A percentile compares a stretch with the other conserved stretches of the same genome.
Conservation (phyloP, 345 rosid species). For the Euphorbia lathyris region DNA sequence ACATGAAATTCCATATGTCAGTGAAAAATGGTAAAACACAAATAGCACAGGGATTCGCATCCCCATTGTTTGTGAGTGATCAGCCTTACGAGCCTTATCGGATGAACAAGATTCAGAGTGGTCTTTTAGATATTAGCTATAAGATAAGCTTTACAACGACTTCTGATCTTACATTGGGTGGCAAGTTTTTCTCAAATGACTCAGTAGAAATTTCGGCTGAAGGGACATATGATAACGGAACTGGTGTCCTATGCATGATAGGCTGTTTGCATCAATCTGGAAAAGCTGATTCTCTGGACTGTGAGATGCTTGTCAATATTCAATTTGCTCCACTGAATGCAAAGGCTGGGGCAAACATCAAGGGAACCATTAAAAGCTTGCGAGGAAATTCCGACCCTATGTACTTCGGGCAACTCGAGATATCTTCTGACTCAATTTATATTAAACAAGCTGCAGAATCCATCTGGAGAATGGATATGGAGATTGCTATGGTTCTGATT, state of each 20-base stretch:
- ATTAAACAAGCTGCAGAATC: slow-evolving; percentile 59
- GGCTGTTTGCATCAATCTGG: slow-evolving; percentile 50
- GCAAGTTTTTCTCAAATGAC: slow-evolving; percentile 21
- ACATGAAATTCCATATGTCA: slow-evolving; percentile 64
- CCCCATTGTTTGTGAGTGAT: slow-evolving; percentile 68
- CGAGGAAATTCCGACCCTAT: slow-evolving; percentile 58
- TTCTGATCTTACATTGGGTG: slow-evolving; percentile 24
- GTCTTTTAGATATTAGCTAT: slow-evolving; percentile 67
- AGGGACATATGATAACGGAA: slow-evolving; percentile 59
- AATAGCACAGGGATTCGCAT: slow-evolving; percentile 39
- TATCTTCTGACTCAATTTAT: slow-evolving; percentile 57
- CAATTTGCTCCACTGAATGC: slow-evolving; percentile 59
- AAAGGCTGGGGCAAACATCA: slow-evolving; percentile 41
- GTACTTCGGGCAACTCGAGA: slow-evolving; percentile 51
- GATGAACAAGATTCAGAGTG: slow-evolving; percentile 24
- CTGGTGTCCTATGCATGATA: slow-evolving; percentile 77
- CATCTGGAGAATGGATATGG: slow-evolving; percentile 88
- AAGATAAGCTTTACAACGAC: slow-evolving; percentile 34
- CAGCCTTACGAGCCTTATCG: slow-evolving; percentile 24
- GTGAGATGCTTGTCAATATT: slow-evolving; percentile 50
- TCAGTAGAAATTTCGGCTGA: slow-evolving; percentile 60
- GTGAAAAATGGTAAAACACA: slow-evolving; percentile 43
- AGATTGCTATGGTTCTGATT: slow-evolving; percentile 70
- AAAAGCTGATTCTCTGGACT: slow-evolving; percentile 44
- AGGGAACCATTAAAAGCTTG: slow-evolving; percentile 66